Evolutionary conservation across 2,329 filamentous ascomycete species (phyloP).

Genomic region (Camillea tinctor): DNA sequence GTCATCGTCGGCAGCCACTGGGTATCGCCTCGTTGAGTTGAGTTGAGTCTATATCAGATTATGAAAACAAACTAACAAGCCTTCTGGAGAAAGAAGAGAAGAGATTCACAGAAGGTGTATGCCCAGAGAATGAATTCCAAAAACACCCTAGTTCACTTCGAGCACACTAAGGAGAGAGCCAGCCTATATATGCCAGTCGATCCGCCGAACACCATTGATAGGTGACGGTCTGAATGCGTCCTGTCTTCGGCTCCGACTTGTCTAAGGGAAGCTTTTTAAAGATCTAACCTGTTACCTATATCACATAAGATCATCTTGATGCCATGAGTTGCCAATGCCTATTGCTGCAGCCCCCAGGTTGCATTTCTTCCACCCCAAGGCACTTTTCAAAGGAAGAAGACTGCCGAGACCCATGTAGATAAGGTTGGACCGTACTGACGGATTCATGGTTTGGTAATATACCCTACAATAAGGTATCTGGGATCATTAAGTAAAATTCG

Average conservation of each 20-base stretch:
- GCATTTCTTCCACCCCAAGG: not conserved
- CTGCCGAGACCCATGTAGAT: not conserved
- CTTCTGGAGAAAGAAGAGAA: not conserved
- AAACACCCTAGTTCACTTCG: not conserved
- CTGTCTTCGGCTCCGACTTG: not conserved
- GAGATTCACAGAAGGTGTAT: not conserved
- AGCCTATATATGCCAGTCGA: not conserved
- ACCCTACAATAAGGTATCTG: not conserved
- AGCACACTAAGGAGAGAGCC: not conserved
- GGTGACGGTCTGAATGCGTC: not conserved
- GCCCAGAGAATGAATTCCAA: not conserved
- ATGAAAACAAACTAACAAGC: too few relatives aligned
- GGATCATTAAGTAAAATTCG: not conserved
- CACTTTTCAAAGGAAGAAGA: not conserved
- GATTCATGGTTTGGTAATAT: not conserved
- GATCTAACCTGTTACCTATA: not conserved
- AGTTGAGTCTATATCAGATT: not conserved
- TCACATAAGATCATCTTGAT: not conserved
- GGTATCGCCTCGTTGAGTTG: not conserved
- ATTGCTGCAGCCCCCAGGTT: not conserved
- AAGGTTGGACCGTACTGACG: not conserved
- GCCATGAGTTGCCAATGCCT: not conserved
- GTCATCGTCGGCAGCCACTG: slow-evolving; percentile 10
- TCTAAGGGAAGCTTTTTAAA: not conserved
- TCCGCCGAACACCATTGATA: not conserved